phyloP scores from a whole-genome alignment of 345 rosid genomes.

The Populus euphratica region DNA sequence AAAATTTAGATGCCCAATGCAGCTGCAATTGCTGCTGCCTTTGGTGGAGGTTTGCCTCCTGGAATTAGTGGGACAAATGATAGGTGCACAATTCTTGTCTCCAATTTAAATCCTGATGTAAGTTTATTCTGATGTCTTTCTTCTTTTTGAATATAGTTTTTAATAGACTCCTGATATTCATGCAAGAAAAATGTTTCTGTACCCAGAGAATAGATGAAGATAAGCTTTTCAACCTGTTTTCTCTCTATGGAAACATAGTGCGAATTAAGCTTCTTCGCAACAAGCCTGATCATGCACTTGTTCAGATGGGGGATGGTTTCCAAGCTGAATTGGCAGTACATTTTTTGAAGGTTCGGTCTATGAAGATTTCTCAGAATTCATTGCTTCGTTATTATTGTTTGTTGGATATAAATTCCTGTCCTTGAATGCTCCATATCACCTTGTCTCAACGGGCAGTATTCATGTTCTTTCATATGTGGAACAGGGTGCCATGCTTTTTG shows the following conservation, averaged over 20 bases:
- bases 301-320: slow-evolving; percentile 98
- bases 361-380: not conserved
- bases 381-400: not conserved
- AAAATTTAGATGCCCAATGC: slow-evolving; percentile 75
- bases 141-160: slow-evolving; percentile 1
- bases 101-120: slow-evolving; percentile 89
- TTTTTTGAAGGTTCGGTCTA: slow-evolving; percentile 69
- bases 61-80: slow-evolving; percentile 94
- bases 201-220: slow-evolving; percentile 82
- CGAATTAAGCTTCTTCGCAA: slow-evolving; percentile 90
- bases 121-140: slow-evolving; percentile 25
- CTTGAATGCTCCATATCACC: not conserved
- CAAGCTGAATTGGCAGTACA: slow-evolving; percentile 97
- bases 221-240: slow-evolving; percentile 91
- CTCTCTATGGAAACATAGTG: slow-evolving; percentile 91
- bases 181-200: slow-evolving; percentile 15
- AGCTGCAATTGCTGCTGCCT: slow-evolving; percentile 92
- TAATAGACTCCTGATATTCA: not conserved
- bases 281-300: slow-evolving; percentile 96
- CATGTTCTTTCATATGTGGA: not conserved
- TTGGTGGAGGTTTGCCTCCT: slow-evolving; percentile 94
- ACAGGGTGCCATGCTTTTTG: slow-evolving; percentile 90
- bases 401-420: not conserved
- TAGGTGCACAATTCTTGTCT: slow-evolving; percentile 81
- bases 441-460: not conserved